Base-by-base conservation (phyloP, 2,329 filamentous ascomycete species). In the Trichoderma arundinaceum region DNA sequence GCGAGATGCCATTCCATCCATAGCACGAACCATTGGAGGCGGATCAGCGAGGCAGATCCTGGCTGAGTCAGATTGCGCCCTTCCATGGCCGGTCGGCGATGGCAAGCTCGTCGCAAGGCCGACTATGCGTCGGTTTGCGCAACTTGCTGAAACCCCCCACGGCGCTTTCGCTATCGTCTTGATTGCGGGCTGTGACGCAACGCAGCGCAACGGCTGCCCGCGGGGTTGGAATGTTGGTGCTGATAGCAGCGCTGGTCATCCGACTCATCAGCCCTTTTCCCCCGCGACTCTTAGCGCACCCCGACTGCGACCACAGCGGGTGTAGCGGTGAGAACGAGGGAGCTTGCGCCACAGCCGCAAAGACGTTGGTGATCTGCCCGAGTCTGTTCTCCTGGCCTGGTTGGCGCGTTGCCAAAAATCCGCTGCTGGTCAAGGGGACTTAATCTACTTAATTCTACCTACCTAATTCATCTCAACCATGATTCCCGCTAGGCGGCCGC, bases 241-340 rank as follows among this genome's bases (percentile, higher is more conserved):
- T 57, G 61, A 49, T 60, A 64, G 52, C 61, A 49, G 61, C 51
- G 33, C 52, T 56, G 61, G 61, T 64, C 61, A 64, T 64, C 61
- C 61, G 61, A 57, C 61, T 64, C 60, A 38, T 39, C 60, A 62
- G 38, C 32, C 32, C 32, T 39, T 41, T 49, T 8, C 43, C n/a
- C 43, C 61, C n/a, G 28, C 17, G 52, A 49, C 32, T 17, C 33
- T 41, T 57, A 64, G 61, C 61, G 61, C 44, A 48, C 17, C 32
- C 19, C 52, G n/a, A 57, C 35, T 9, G n/a, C n/a, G 58, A 46
- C 48, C 58, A 35, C 46, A 17, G 28, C 44, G n/a, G 62, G 62
- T 41, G 44, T 59, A 65, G 62, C 62, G 62, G 62, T 59, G 62
- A 65, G 53, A 52, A 51, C 17, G 53, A 53, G 49, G 9, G 39